These are phyloP conservation scores for Coemansia sp. DNA, from an alignment of 192 early-diverging fungal species.

Conservation along the genomic window DNA sequence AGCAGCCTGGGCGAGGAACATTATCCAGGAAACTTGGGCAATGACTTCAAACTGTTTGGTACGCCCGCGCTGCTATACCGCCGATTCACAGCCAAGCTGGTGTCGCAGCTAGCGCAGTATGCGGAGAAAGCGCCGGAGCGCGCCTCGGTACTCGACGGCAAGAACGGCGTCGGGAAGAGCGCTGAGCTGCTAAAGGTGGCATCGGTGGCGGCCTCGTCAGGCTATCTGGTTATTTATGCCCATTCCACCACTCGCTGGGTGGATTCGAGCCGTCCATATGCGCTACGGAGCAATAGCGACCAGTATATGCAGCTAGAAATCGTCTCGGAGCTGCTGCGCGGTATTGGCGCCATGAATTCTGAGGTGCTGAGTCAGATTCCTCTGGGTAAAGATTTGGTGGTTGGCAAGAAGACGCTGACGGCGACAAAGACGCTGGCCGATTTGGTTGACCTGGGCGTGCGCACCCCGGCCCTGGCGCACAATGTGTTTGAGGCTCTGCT, in stretches of 20 bases:
- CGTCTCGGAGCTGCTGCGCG: slow-evolving; percentile 18
- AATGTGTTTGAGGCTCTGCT: slow-evolving; percentile 33
- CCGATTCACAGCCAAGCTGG: slow-evolving; percentile 22
- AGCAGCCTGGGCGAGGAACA: slow-evolving; percentile 20
- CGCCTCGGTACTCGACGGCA: slow-evolving; percentile 35
- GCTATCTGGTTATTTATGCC: slow-evolving; percentile 36
- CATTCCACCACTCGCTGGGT: slow-evolving; percentile 33
- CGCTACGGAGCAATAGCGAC: slow-evolving; percentile 10
- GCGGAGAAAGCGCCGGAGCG: slow-evolving; percentile 9
- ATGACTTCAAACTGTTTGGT: slow-evolving; percentile 45
- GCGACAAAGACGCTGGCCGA: slow-evolving; percentile 27
- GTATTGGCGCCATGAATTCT: slow-evolving; percentile 12
- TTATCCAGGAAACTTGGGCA: slow-evolving; percentile 27
- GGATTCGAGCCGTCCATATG: slow-evolving; percentile 46
- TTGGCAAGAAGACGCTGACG: slow-evolving; percentile 25
- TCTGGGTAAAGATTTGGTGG: slow-evolving; percentile 23
- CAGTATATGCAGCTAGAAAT: slow-evolving; percentile 38
- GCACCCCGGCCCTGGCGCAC: slow-evolving; percentile 33
- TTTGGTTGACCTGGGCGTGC: slow-evolving; percentile 25
- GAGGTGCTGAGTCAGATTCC: slow-evolving; percentile 28
- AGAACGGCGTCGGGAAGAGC: slow-evolving; percentile 40
- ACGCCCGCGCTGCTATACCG: slow-evolving; percentile 43
- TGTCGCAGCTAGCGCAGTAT: slow-evolving; percentile 14
- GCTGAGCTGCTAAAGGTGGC: slow-evolving; percentile 46
- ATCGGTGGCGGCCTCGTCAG: slow-evolving; percentile 22